These are phyloP conservation scores for Chlorella sorokiniana DNA, from an alignment of 139 green algal species.

Conservation along the genomic window DNA sequence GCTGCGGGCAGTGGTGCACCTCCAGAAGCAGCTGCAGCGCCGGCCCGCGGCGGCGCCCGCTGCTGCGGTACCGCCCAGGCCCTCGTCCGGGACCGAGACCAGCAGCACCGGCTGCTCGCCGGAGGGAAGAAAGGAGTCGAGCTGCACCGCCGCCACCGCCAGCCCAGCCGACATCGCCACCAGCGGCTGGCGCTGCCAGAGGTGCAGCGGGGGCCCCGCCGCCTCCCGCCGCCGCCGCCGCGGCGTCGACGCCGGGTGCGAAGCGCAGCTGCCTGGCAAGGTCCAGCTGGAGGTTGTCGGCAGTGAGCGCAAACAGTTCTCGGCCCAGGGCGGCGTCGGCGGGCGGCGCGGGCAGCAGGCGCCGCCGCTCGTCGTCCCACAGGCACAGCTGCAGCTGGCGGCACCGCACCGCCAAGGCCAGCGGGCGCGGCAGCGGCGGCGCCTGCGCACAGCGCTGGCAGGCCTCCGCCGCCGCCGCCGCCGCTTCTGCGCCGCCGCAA, in stretches of 20 bases:
- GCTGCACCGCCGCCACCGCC: constrained; percentile 24
- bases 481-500: neutral
- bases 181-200: constrained; percentile 9
- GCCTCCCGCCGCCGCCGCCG: neutral
- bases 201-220: neutral
- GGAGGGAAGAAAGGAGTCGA: constrained; percentile 37
- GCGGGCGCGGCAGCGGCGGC: neutral
- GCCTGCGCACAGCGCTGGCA: neutral
- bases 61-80: neutral
- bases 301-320: constrained; percentile 20
- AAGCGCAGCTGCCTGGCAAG: constrained; percentile 4
- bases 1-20: constrained; percentile 12
- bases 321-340: neutral
- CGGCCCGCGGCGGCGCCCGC: neutral
- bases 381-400: constrained; percentile 41
- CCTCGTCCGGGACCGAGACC: neutral
- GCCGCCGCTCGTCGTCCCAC: constrained; percentile 51
- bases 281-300: constrained; percentile 9
- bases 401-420: neutral
- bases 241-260: neutral
- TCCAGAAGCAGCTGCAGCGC: constrained; percentile 1
- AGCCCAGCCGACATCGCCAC: neutral
- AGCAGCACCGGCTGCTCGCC: constrained; percentile 46
- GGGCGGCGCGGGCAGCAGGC: constrained; percentile 14
- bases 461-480: neutral